phyloP scores from a whole-genome alignment of 768 basidiomycete genomes.

The Termitomyces sp. region DNA sequence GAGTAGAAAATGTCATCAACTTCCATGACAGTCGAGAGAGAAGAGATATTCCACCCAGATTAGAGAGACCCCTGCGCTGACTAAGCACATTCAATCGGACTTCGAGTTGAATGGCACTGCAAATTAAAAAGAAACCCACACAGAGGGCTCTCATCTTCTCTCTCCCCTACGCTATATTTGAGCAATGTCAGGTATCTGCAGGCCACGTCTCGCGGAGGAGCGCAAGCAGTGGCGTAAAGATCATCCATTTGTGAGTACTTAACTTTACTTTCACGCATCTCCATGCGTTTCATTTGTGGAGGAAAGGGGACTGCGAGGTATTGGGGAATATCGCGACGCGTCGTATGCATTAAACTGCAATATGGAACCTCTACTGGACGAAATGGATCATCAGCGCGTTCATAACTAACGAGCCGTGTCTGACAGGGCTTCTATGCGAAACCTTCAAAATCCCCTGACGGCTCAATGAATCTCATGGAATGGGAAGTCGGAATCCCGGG shows the following conservation, averaged over 20 bases:
- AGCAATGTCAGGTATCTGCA: constrained; percentile 89
- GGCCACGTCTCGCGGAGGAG: constrained; percentile 91
- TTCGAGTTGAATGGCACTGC: constrained; percentile 5
- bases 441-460: constrained; percentile 86
- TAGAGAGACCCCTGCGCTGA: constrained; percentile 9
- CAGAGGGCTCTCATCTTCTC: not conserved
- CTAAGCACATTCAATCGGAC: constrained; percentile 12
- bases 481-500: constrained; percentile 99
- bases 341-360: not conserved
- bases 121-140: constrained; percentile 7
- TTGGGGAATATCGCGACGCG: constrained; percentile 6
- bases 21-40: constrained; percentile 5
- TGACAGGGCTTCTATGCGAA: constrained; percentile 94
- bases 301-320: not conserved
- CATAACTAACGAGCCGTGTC: constrained; percentile 10
- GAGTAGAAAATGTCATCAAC: not conserved
- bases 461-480: constrained; percentile 93
- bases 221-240: constrained; percentile 99
- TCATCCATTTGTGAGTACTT: constrained; percentile 86
- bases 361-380: not conserved
- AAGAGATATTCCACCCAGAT: not conserved
- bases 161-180: constrained; percentile 1
- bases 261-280: constrained; percentile 1
- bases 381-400: constrained; percentile 5
- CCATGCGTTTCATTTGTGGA: not conserved